Conservation (phyloP, 2,329 filamentous ascomycete species). For the Juglanconis sp. region DNA sequence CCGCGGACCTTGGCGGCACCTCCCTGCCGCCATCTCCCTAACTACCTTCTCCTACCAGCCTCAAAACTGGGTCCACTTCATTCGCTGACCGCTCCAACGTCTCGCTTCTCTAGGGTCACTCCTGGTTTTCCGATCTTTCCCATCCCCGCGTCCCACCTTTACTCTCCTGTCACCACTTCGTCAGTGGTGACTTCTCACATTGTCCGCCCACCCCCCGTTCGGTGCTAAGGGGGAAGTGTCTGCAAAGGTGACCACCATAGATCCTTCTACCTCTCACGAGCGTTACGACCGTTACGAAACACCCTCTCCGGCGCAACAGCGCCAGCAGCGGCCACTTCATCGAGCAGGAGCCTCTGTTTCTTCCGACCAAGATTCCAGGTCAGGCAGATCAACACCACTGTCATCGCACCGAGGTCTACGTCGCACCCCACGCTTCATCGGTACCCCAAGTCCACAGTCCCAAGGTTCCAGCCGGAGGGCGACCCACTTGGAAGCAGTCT, state of each 20-base stretch:
- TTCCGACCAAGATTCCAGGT: constrained; percentile 10
- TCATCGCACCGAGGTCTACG: constrained; percentile 45
- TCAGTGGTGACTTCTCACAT: constrained; percentile 44
- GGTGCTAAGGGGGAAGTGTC: constrained; percentile 31
- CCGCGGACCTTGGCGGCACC: neutral
- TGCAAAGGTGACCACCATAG: constrained; percentile 46
- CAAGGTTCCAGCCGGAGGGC: constrained; percentile 22
- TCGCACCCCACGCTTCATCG: constrained; percentile 50
- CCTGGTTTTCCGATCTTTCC: constrained; percentile 38
- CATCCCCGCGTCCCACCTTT: constrained; percentile 56
- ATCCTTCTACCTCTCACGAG: constrained; percentile 44
- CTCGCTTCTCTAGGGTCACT: constrained; percentile 3
- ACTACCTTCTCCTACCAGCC: constrained; percentile 2
- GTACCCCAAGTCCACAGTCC: constrained; percentile 38
- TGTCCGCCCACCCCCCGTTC: constrained; percentile 40
- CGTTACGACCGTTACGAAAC: constrained; percentile 53
- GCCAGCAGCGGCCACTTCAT: constrained; percentile 37
- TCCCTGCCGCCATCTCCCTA: neutral
- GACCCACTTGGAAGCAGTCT: constrained; percentile 43
- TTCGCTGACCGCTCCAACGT: constrained; percentile 13
- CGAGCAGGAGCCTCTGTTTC: constrained; percentile 32
- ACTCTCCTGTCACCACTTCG: constrained; percentile 30
- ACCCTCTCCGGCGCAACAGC: constrained; percentile 34
- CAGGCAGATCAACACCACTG: constrained; percentile 41
- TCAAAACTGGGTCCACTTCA: constrained; percentile 1